Base-by-base conservation (phyloP, 1,284 basidiomycete genomes). In the Tilletia walkeri region DNA sequence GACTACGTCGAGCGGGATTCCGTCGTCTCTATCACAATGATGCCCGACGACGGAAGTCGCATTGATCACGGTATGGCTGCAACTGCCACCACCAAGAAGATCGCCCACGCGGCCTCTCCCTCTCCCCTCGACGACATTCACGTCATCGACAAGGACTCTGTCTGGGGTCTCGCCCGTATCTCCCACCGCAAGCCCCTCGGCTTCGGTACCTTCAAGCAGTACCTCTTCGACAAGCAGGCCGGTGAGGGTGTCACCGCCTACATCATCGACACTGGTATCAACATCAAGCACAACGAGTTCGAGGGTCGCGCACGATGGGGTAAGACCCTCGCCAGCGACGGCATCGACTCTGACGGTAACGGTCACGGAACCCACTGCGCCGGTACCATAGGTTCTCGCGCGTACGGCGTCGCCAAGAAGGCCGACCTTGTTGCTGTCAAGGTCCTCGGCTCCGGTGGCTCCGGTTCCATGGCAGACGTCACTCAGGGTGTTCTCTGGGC, bases 381-480 rank as follows among this genome's bases (percentile, higher is more conserved):
- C 34, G 85, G 85, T 56, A 86, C 85, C 20, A 85, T 86, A 65
- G 93, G 89, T 24, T 92, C 90, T 18, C 85, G 85, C 79, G 90
- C 87, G 82, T 95, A 92, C 80, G 96, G 96, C 86, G 93, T 99
- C 63, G 95, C 96, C 70, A 99, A 98, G 89, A 88, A 88, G 77
- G 95, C 94, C 65, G 89, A 92, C 72, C 88, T 99, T 75, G 89
- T 94, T 76, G 96, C 96, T 66, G 95, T 99, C 86, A 99, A 99
- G 88, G 96, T 99, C 30, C 89, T 99, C 68, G 93, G 94, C 73
- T 78, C 91, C 67, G 92, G 94, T 80, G 96, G 96, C 63, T 92
- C 90, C 72, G 96, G 96, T n/a, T 89, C 91, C 72, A 97, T 96
- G 93, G 91, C 92, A 66, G 95, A 98, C 81, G 95, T 98, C 78